A percentile compares a stretch with the other conserved stretches of the same genome.
phyloP scores from a whole-genome alignment of 441 rosid genomes.

The California macrophylla region DNA sequence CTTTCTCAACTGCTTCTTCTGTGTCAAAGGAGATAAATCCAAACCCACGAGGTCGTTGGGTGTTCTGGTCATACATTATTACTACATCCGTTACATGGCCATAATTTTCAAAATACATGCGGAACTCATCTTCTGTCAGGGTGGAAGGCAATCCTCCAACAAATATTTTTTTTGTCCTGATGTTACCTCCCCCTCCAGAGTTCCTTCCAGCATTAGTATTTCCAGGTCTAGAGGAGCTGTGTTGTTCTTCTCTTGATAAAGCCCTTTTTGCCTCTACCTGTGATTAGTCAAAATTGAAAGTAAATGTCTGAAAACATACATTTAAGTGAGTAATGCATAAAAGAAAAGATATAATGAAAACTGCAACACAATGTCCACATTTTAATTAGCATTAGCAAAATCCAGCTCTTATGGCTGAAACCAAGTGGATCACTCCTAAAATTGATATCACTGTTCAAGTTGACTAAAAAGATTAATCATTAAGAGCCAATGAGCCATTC shows the following conservation, averaged over 20 bases:
- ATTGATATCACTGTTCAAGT: background rate
- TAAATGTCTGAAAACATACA: background rate
- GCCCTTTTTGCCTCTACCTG: slow-evolving; percentile 37
- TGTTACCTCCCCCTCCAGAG: slow-evolving; percentile 22
- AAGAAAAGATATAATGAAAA: background rate
- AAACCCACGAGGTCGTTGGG: slow-evolving; percentile 36
- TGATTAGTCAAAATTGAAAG: slow-evolving; percentile 11
- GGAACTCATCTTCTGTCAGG: slow-evolving; percentile 28
- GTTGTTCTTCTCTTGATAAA: slow-evolving; percentile 33
- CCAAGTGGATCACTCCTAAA: background rate
- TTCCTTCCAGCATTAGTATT: slow-evolving; percentile 25
- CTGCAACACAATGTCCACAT: background rate
- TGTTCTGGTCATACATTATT: slow-evolving; percentile 34
- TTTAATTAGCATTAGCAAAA: background rate
- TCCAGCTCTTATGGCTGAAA: background rate
- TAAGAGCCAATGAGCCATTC: too few species aligned
- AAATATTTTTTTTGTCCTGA: slow-evolving; percentile 32
- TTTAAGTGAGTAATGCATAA: background rate
- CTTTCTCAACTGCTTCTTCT: slow-evolving; percentile 33
- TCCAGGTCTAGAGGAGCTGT: slow-evolving; percentile 24
- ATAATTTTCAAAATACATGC: slow-evolving; percentile 30
- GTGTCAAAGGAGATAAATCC: slow-evolving; percentile 33
- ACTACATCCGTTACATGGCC: slow-evolving; percentile 32
- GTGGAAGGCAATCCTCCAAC: slow-evolving; percentile 36
- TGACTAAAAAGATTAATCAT: too few species aligned